These are phyloP conservation scores for Leccinum sublutescens DNA, from an alignment of 768 basidiomycete genomes.

Conservation along the genomic window DNA sequence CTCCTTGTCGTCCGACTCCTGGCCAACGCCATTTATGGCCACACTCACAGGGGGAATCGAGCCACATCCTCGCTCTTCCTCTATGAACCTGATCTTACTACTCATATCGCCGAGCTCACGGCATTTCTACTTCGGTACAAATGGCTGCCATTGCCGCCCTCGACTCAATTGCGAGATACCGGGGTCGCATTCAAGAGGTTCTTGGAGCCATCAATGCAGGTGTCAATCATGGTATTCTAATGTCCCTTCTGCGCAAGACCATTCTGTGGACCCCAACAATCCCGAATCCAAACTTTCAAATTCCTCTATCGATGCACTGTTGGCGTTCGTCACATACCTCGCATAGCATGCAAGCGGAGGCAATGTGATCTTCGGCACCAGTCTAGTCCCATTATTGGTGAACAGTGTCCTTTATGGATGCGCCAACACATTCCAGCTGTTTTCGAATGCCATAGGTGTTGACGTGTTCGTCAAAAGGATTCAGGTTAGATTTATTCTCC, in stretches of 20 bases:
- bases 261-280: conserved; percentile 63
- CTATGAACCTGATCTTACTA: no score
- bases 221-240: conserved; percentile 92
- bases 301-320: conserved; percentile 77
- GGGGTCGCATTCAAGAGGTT: conserved; percentile 50
- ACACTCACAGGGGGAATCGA: no score
- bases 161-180: no score
- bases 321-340: conserved; percentile 85
- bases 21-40: no score
- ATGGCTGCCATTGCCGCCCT: no score
- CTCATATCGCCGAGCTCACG: no score
- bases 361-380: conserved; percentile 94
- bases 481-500: conserved; percentile 51
- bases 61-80: no score
- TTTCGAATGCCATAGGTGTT: conserved; percentile 81
- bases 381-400: conserved; percentile 82
- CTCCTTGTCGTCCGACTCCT: no score
- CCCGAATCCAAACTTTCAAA: conserved; percentile 66
- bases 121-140: no score
- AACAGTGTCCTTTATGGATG: conserved; percentile 92
- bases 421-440: conserved; percentile 82
- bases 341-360: conserved; percentile 82
- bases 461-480: conserved; percentile 83
- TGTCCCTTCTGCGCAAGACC: conserved; percentile 83
- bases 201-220: conserved; percentile 89